A percentile compares a stretch with the other conserved stretches of the same genome.
phyloP scores from a whole-genome alignment of 805 yeast genomes.

The Babjeviella inositovora region DNA sequence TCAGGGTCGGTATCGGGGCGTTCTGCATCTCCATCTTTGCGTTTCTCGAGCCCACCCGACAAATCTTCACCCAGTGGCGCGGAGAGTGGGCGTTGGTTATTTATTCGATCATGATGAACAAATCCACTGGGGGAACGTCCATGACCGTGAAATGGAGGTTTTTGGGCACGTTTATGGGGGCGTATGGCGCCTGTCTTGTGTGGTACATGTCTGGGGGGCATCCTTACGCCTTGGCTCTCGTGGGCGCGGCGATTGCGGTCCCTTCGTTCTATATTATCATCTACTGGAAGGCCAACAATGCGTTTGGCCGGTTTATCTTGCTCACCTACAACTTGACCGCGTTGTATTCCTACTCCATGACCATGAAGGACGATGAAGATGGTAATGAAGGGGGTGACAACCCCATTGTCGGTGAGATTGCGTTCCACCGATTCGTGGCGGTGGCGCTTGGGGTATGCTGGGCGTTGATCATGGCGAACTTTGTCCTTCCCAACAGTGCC shows the following conservation, averaged over 20 bases:
- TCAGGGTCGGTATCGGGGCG: conserved; percentile 70
- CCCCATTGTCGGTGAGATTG: conserved; percentile 60
- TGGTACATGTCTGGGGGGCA: conserved; percentile 48
- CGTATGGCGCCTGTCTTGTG: conserved; percentile 36
- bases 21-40: conserved; percentile 52
- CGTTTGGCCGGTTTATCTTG: conserved; percentile 55
- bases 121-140: conserved; percentile 72
- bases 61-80: conserved; percentile 45
- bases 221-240: conserved; percentile 28
- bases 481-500: conserved; percentile 64
- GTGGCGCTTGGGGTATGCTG: conserved; percentile 62
- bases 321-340: conserved; percentile 70
- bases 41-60: conserved; percentile 37
- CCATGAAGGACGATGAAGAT: conserved; percentile 36
- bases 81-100: conserved; percentile 82
- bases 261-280: conserved; percentile 44
- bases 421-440: conserved; percentile 60
- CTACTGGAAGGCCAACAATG: conserved; percentile 45
- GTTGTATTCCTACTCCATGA: conserved; percentile 55
- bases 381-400: conserved; percentile 53
- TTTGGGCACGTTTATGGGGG: conserved; percentile 64
- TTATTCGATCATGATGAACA: conserved; percentile 71
- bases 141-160: conserved; percentile 64
- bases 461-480: conserved; percentile 57
- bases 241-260: conserved; percentile 28